phyloP scores from a whole-genome alignment of 2,329 filamentous ascomycete species.

The Fusarium hainanense region DNA sequence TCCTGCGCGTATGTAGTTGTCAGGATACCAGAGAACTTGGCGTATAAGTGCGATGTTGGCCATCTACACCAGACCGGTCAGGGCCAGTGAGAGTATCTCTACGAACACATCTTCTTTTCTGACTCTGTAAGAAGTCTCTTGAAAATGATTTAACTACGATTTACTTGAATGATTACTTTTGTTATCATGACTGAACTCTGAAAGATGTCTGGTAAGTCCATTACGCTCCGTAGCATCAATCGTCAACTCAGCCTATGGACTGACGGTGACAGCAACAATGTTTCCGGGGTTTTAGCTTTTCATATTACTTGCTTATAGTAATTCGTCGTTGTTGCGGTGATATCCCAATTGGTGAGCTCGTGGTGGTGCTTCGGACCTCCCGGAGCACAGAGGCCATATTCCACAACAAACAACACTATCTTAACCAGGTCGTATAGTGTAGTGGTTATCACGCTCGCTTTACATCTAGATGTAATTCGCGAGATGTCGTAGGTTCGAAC shows the following conservation, averaged over 20 bases:
- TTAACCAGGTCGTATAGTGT: background rate
- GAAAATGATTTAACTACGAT: background rate
- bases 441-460: background rate
- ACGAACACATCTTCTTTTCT: background rate
- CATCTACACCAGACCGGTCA: no score
- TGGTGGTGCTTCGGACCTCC: background rate
- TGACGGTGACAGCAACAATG: accelerated
- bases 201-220: background rate
- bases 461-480: background rate
- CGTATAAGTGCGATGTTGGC: no score
- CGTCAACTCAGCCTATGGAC: background rate
- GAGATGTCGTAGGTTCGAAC: background rate
- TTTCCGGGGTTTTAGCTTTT: background rate
- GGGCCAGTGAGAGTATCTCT: background rate
- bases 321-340: background rate
- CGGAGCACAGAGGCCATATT: background rate
- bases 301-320: background rate
- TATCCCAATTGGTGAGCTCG: background rate
- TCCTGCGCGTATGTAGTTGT: background rate
- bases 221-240: background rate
- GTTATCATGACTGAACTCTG: background rate
- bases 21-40: background rate
- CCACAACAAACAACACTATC: accelerated
- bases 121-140: background rate
- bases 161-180: background rate